phyloP scores from a whole-genome alignment of 1,139 yeast species.

The Taphrina wiesneri region DNA sequence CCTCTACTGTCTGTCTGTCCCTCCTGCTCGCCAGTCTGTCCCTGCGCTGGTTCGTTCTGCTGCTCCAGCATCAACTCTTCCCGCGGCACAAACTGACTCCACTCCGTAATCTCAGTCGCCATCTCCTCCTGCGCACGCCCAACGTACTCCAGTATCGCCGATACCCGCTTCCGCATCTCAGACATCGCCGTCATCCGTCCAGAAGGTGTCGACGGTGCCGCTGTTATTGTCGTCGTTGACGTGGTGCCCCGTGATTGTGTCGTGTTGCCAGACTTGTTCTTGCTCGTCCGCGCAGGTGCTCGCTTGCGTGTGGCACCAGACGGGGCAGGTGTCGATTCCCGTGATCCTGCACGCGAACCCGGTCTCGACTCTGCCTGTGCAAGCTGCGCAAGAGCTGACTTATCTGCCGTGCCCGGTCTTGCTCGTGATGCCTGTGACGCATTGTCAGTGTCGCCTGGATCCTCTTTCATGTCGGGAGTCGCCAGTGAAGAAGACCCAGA shows the following conservation, averaged over 20 bases:
- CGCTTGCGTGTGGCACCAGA: not conserved
- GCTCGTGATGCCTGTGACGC: slow-evolving; percentile 2
- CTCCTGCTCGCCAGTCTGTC: not conserved
- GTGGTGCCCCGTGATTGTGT: slow-evolving; percentile 4
- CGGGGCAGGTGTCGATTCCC: slow-evolving; percentile 10
- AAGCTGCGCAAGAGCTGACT: not conserved
- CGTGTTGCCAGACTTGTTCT: slow-evolving; percentile 13
- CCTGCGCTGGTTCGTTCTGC: not conserved
- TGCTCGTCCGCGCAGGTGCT: not conserved
- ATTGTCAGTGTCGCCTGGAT: not conserved
- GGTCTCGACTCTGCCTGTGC: slow-evolving; percentile 2
- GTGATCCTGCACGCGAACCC: slow-evolving; percentile 7
- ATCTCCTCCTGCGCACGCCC: slow-evolving; percentile 81
- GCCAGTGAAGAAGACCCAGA: not conserved
- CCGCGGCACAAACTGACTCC: slow-evolving; percentile 42
- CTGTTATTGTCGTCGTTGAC: slow-evolving; percentile 24
- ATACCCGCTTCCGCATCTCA: slow-evolving; percentile 83
- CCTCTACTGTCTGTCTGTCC: not conserved
- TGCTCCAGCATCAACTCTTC: not conserved
- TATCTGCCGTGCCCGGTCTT: not conserved
- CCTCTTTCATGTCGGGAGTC: not conserved
- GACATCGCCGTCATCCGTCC: slow-evolving; percentile 51
- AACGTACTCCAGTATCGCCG: slow-evolving; percentile 86
- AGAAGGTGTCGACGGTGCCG: slow-evolving; percentile 30
- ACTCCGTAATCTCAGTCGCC: slow-evolving; percentile 64